A percentile compares a stretch with the other conserved stretches of the same genome.
These are phyloP conservation scores for Immersiella caudata DNA, from an alignment of 495 filamentous ascomycete genomes.

Conservation along the genomic window DNA sequence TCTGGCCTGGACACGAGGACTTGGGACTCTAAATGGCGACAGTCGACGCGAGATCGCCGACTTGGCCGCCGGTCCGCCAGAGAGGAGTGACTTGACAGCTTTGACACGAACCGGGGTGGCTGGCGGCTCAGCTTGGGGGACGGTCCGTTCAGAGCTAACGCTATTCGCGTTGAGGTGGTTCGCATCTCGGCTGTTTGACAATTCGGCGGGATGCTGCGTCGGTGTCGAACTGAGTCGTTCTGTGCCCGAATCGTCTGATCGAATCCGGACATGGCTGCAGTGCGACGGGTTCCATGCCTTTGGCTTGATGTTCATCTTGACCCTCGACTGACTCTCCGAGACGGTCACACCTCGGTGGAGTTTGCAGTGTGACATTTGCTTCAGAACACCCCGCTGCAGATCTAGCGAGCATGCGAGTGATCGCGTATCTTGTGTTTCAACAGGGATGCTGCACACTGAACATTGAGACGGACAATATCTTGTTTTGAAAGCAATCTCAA, in stretches of 20 bases:
- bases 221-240: neutral
- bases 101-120: neutral
- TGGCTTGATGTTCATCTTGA: constrained; percentile 10
- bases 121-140: neutral
- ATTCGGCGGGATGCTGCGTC: neutral
- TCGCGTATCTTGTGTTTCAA: constrained; percentile 12
- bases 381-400: constrained; percentile 15
- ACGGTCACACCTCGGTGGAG: constrained; percentile 19
- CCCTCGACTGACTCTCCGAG: constrained; percentile 8
- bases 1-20: neutral
- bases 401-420: constrained; percentile 6
- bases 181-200: constrained; percentile 6
- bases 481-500: constrained; percentile 17
- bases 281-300: neutral
- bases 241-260: neutral
- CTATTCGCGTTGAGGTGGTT: neutral
- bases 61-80: neutral
- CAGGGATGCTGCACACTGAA: constrained; percentile 9
- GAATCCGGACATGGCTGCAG: neutral
- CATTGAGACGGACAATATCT: neutral
- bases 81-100: constrained; percentile 3
- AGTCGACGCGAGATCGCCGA: constrained; percentile 8
- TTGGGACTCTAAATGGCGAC: neutral
- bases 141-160: neutral
- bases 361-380: constrained; percentile 13